Base-by-base conservation (phyloP, 495 filamentous ascomycete species). In the Thermochaetoides thermophila region DNA sequence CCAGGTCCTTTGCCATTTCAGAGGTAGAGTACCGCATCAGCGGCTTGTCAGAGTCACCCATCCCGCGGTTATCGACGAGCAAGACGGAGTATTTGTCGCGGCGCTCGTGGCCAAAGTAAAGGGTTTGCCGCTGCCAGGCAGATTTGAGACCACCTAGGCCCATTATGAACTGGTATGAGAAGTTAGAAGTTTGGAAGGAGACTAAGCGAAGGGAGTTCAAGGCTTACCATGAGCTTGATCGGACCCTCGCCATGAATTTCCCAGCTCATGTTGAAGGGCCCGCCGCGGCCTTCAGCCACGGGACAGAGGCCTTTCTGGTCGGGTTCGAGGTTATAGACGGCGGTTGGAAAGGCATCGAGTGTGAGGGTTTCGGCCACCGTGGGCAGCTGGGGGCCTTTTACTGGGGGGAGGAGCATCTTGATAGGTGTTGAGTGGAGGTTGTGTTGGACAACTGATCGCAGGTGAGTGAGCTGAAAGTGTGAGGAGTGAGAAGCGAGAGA, bases 161-260 rank as follows among this genome's bases (percentile, higher is more conserved):
- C 66, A 72, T 72, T 48, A 80, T 67, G 54, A 73, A 67, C 73
- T 72, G 43, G 14, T 13, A 29, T n/a, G 11, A 9, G n/a, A 16
- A 15, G 17, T n/a, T 17, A 23, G 41, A 30, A 34, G 46, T 41
- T 37, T 9, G 27, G 17, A 15, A 16, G 29, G 2, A 15, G 28
- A 12, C 43, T 35, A 12, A 26, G 13, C 22, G n/a, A 24, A 17
- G 22, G 24, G 2, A 17, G 18, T 15, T 15, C 12, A 67, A n/a
- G n/a, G n/a, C 77, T 31, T 67, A 86, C 81, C 38, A 87, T 61
- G 26, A 89, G 51, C 44, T 76, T 73, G 17, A 68, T 57, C 8
- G 73, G 68, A 0, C 84, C 84, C 17, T 64, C 60, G 26, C 84
- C 84, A 58, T 92, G 83, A 20, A 85, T 64, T 47, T 91, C 80